A percentile compares a stretch with the other conserved stretches of the same genome.
Evolutionary conservation across 2,329 filamentous ascomycete genomes (phyloP).

Genomic region (Alternaria sp.): DNA sequence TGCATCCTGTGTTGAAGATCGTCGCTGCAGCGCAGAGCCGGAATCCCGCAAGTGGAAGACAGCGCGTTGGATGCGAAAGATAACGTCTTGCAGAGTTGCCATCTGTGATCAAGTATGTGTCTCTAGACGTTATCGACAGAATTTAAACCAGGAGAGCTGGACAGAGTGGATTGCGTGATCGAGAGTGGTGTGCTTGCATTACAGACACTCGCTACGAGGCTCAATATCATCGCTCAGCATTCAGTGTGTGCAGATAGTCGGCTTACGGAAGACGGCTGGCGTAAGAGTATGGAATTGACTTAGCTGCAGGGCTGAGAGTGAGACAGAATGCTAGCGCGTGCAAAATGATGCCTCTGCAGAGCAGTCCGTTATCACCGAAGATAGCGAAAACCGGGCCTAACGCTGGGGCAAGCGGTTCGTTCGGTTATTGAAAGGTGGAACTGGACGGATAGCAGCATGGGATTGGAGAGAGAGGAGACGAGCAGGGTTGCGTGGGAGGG

Average conservation of each 20-base stretch:
- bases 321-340: slow-evolving; percentile 33
- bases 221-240: slow-evolving; percentile 22
- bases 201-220: slow-evolving; percentile 17
- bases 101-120: slow-evolving; percentile 23
- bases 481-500: slow-evolving; percentile 5
- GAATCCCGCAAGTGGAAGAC: slow-evolving; percentile 23
- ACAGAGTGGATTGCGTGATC: slow-evolving; percentile 17
- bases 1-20: slow-evolving; percentile 21
- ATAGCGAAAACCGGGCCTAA: slow-evolving; percentile 26
- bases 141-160: slow-evolving; percentile 1
- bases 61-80: slow-evolving; percentile 22
- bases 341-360: slow-evolving; percentile 21
- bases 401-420: slow-evolving; percentile 14
- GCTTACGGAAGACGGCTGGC: slow-evolving; percentile 34
- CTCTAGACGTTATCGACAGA: not conserved
- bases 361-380: slow-evolving; percentile 26
- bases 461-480: slow-evolving; percentile 2
- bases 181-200: slow-evolving; percentile 14
- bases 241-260: slow-evolving; percentile 22
- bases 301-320: slow-evolving; percentile 41
- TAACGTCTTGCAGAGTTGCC: slow-evolving; percentile 27
- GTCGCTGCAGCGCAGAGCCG: slow-evolving; percentile 25
- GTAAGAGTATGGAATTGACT: slow-evolving; percentile 5
- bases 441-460: slow-evolving; percentile 9
- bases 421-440: slow-evolving; percentile 15